Evolutionary conservation across 176 grass and related monocot genomes (phyloP).

Genomic region (Phragmites australis): DNA sequence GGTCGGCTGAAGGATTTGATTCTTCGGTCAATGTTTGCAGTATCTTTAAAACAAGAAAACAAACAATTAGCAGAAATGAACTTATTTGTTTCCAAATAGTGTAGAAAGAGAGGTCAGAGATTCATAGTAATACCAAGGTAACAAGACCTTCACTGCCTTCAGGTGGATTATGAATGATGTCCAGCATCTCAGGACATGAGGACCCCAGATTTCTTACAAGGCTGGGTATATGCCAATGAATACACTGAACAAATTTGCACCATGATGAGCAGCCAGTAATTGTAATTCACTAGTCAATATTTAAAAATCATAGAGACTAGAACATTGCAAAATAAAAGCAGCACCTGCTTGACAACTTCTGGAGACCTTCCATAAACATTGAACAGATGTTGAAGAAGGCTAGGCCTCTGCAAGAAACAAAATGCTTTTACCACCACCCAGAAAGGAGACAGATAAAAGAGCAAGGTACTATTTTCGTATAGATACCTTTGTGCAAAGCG

Average conservation of each 20-base stretch:
- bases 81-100: conserved; percentile 24
- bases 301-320: conserved; percentile 18
- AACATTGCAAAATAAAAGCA: conserved; percentile 23
- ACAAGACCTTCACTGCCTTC: conserved; percentile 95
- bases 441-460: conserved; percentile 2
- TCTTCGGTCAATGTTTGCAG: conserved; percentile 87
- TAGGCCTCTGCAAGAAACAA: conserved; percentile 63
- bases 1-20: conserved; percentile 77
- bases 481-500: conserved; percentile 93
- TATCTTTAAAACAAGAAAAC: conserved; percentile 58
- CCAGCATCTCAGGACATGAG: conserved; percentile 74
- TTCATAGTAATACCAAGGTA: conserved; percentile 70
- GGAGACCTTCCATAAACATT: conserved; percentile 81
- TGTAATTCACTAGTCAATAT: conserved; percentile 34
- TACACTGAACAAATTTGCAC: conserved; percentile 64
- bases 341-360: conserved; percentile 92
- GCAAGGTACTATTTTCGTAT: conserved; percentile 4
- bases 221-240: conserved; percentile 69
- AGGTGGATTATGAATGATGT: conserved; percentile 87
- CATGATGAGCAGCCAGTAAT: conserved; percentile 26
- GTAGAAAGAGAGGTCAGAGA: conserved; percentile 24
- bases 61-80: conserved; percentile 30
- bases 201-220: conserved; percentile 83
- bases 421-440: conserved; percentile 31
- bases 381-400: conserved; percentile 81